A percentile compares a stretch with the other conserved stretches of the same genome.
These are phyloP conservation scores for Collariella sp. DNA, from an alignment of 495 filamentous ascomycete genomes.

Conservation along the genomic window DNA sequence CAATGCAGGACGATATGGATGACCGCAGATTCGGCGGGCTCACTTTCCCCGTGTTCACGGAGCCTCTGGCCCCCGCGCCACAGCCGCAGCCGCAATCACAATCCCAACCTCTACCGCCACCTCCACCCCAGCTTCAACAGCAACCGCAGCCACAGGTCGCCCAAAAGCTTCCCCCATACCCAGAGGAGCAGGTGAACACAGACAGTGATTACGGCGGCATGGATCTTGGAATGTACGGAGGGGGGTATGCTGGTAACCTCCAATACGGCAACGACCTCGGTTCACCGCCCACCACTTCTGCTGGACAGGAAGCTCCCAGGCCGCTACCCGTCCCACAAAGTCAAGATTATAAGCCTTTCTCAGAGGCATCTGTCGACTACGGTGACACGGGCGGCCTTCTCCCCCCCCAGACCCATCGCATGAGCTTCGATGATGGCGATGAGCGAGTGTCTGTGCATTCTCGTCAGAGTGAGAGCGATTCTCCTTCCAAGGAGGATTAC, in stretches of 20 bases:
- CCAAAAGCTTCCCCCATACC: slow-evolving; percentile 21
- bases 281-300: slow-evolving; percentile 28
- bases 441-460: slow-evolving; percentile 52
- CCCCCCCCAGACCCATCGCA: slow-evolving; percentile 56
- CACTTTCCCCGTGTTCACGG: slow-evolving; percentile 21
- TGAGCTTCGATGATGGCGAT: slow-evolving; percentile 93
- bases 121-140: slow-evolving; percentile 13
- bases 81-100: neutral
- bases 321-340: slow-evolving; percentile 32
- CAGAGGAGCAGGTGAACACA: slow-evolving; percentile 46
- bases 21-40: slow-evolving; percentile 54
- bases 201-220: slow-evolving; percentile 66
- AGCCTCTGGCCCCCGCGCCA: slow-evolving; percentile 6
- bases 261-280: slow-evolving; percentile 59
- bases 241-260: slow-evolving; percentile 62
- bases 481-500: slow-evolving; percentile 53
- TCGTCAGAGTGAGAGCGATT: slow-evolving; percentile 49
- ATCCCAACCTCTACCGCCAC: neutral
- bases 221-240: slow-evolving; percentile 65
- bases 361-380: slow-evolving; percentile 52
- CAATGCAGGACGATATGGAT: slow-evolving; percentile 78
- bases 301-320: slow-evolving; percentile 24
- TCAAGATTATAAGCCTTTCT: slow-evolving; percentile 33
- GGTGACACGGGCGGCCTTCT: slow-evolving; percentile 78
- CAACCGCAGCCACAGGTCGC: slow-evolving; percentile 1